A percentile compares a stretch with the other conserved stretches of the same genome.
phyloP scores from a whole-genome alignment of 495 filamentous ascomycete genomes.

The Lophiostoma macrostomum region DNA sequence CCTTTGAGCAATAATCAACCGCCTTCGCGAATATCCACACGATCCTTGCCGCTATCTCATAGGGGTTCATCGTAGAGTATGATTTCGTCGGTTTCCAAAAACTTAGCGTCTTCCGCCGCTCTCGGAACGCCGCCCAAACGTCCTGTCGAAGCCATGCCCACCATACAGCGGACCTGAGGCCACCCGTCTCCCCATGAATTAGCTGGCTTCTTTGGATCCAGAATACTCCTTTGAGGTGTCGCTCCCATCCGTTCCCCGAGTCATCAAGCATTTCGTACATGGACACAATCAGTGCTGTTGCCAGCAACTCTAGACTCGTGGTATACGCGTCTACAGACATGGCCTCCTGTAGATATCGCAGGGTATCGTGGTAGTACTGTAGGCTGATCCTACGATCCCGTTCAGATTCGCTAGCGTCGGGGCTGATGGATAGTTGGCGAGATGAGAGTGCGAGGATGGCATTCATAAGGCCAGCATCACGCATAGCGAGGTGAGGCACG shows the following conservation, averaged over 20 bases:
- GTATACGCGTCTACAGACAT: slow-evolving; percentile 37
- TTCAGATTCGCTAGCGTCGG: no score
- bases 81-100: no score
- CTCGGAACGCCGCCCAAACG: slow-evolving; percentile 36
- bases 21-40: neutral
- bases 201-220: slow-evolving; percentile 41
- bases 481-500: no score
- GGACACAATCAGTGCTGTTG: slow-evolving; percentile 37
- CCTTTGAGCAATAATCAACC: neutral
- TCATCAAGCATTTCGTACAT: slow-evolving; percentile 35
- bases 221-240: slow-evolving; percentile 38
- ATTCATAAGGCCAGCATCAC: no score
- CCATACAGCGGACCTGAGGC: slow-evolving; percentile 40
- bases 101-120: slow-evolving; percentile 27
- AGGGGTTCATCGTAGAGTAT: neutral
- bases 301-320: slow-evolving; percentile 36
- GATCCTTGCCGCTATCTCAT: neutral
- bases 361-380: slow-evolving; percentile 41
- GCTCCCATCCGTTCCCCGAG: slow-evolving; percentile 36
- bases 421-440: no score
- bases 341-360: slow-evolving; percentile 37
- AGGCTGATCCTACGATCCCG: no score
- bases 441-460: no score
- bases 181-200: slow-evolving; percentile 39
- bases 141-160: slow-evolving; percentile 42